A percentile compares a stretch with the other conserved stretches of the same genome.
phyloP scores from a whole-genome alignment of 345 rosid genomes.

The Hirschfeldia incana region DNA sequence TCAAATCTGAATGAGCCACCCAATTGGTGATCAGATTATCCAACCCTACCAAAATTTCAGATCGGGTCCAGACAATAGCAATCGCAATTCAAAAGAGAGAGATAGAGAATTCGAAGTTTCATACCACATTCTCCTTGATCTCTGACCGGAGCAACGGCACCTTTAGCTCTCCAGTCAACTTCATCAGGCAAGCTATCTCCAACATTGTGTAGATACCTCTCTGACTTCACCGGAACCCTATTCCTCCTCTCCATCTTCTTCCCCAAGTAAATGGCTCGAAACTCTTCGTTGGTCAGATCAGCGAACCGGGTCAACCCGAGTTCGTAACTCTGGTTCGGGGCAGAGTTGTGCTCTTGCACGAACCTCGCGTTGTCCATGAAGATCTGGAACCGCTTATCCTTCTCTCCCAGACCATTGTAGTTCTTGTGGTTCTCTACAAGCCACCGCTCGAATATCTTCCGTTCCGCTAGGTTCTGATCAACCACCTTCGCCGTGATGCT shows the following conservation, averaged over 20 bases:
- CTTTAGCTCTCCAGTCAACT: slow-evolving; percentile 57
- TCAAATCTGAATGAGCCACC: no score
- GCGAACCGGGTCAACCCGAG: slow-evolving; percentile 70
- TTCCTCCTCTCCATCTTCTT: slow-evolving; percentile 21
- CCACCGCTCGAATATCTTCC: slow-evolving; percentile 37
- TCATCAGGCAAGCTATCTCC: slow-evolving; percentile 42
- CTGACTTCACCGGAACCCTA: slow-evolving; percentile 9
- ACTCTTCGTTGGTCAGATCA: slow-evolving; percentile 74
- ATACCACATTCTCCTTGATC: slow-evolving; percentile 61
- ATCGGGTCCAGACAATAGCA: background rate
- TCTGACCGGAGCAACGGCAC: slow-evolving; percentile 50
- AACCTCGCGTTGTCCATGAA: slow-evolving; percentile 39
- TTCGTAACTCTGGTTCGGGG: slow-evolving; percentile 42
- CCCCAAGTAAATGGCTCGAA: slow-evolving; percentile 47
- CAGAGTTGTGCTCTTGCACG: slow-evolving; percentile 54
- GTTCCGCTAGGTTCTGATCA: slow-evolving; percentile 34
- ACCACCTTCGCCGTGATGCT: slow-evolving; percentile 18
- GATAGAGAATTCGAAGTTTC: background rate
- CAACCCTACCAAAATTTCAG: background rate
- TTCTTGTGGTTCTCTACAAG: slow-evolving; percentile 47
- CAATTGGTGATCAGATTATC: no score
- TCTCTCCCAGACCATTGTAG: slow-evolving; percentile 28
- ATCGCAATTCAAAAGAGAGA: background rate
- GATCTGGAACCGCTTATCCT: slow-evolving; percentile 42
- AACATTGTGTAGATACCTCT: slow-evolving; percentile 40